These are phyloP conservation scores for Globisporangium nagaii DNA, from an alignment of 352 stramenopile species.

Conservation along the genomic window DNA sequence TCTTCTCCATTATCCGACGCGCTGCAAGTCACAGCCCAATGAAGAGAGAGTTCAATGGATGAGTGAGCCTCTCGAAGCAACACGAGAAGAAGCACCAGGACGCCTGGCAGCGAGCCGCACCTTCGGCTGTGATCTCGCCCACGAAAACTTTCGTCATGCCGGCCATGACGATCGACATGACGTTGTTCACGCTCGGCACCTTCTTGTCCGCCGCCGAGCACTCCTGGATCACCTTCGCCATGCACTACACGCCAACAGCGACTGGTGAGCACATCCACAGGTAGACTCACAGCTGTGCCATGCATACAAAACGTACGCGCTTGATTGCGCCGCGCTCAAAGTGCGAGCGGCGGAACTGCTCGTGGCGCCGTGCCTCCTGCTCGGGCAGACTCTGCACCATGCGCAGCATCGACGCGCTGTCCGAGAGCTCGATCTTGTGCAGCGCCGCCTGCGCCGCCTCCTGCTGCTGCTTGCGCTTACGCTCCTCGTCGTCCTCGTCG, in stretches of 20 bases:
- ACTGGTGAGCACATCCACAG: background rate
- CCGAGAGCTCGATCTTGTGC: constrained; percentile 41
- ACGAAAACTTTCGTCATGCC: constrained; percentile 86
- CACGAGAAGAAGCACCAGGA: no score
- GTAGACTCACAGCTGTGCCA: background rate
- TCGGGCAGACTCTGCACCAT: constrained; percentile 68
- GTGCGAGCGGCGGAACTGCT: constrained; percentile 79
- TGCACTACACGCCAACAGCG: constrained; percentile 31
- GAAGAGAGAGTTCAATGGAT: background rate
- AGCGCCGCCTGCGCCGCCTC: constrained; percentile 21
- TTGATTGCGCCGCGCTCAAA: constrained; percentile 82
- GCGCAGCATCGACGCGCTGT: constrained; percentile 65
- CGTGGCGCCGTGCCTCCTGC: constrained; percentile 57
- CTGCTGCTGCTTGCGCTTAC: constrained; percentile 45
- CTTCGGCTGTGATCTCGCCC: constrained; percentile 72
- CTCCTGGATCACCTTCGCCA: constrained; percentile 72
- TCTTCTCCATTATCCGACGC: constrained; percentile 74
- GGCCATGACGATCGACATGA: constrained; percentile 86
- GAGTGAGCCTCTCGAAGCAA: background rate
- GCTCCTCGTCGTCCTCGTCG: constrained; percentile 20
- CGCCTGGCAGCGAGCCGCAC: constrained; percentile 12
- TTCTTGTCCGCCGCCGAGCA: constrained; percentile 47
- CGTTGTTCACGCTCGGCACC: constrained; percentile 60
- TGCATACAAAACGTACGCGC: constrained; percentile 29
- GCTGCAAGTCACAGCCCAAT: constrained; percentile 23